These are phyloP conservation scores for Pisolithus tinctorius DNA, from an alignment of 768 basidiomycete species.

Conservation along the genomic window DNA sequence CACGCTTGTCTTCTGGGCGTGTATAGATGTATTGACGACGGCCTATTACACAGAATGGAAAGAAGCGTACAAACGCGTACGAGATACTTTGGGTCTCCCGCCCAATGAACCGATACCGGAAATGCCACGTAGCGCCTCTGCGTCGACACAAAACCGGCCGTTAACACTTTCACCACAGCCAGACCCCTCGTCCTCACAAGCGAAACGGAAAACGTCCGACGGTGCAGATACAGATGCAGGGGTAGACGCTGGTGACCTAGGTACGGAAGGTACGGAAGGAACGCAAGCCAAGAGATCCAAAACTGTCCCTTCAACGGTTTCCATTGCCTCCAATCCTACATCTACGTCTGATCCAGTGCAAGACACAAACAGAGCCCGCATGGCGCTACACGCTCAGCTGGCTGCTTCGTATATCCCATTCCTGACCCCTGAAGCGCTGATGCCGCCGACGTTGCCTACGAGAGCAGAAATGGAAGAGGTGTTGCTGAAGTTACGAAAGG, in stretches of 20 bases:
- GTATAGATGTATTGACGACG: neutral
- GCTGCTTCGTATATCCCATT: constrained; percentile 67
- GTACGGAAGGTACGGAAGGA: neutral
- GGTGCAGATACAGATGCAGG: constrained; percentile 33
- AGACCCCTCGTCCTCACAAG: constrained; percentile 8
- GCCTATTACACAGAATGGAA: constrained; percentile 48
- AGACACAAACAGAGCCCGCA: constrained; percentile 12
- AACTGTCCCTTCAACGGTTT: constrained; percentile 18
- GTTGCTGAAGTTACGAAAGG: constrained; percentile 70
- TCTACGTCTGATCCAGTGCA: constrained; percentile 11
- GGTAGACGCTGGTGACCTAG: constrained; percentile 4
- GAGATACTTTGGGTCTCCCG: constrained; percentile 45
- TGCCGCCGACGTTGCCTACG: constrained; percentile 71
- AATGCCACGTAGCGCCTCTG: constrained; percentile 33
- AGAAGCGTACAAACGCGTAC: constrained; percentile 50
- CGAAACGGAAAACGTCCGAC: constrained; percentile 53
- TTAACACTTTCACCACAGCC: constrained; percentile 8
- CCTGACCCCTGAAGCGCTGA: constrained; percentile 63
- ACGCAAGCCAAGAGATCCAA: constrained; percentile 12
- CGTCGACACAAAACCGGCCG: constrained; percentile 17
- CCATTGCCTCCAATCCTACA: neutral
- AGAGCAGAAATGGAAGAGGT: constrained; percentile 74
- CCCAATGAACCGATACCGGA: constrained; percentile 46
- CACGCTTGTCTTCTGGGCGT: neutral
- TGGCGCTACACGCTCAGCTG: constrained; percentile 37